These are phyloP conservation scores for Solanum lignicaule DNA, from an alignment of 257 asterid genomes.

Conservation along the genomic window DNA sequence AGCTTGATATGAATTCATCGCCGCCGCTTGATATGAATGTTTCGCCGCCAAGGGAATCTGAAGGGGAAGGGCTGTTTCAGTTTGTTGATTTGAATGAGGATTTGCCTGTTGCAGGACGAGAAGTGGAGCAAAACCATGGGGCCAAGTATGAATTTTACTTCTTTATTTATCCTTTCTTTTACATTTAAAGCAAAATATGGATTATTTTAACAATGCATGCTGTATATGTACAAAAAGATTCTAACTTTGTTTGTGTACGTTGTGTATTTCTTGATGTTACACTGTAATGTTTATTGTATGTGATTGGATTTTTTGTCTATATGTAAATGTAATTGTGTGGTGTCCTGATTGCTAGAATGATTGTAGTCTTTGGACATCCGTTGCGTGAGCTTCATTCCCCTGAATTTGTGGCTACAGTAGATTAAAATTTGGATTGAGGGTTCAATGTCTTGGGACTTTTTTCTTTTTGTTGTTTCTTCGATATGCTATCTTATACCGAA, in stretches of 20 bases:
- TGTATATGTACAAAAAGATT: background rate
- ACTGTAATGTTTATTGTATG: background rate
- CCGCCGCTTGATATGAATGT: slow-evolving; percentile 26
- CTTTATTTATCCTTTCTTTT: background rate
- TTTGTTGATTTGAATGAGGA: slow-evolving; percentile 15
- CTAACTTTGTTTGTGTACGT: background rate
- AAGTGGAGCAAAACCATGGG: slow-evolving; percentile 11
- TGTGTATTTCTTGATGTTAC: background rate
- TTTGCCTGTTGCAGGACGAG: slow-evolving; percentile 22
- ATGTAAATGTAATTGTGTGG: background rate
- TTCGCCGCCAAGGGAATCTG: slow-evolving; percentile 60
- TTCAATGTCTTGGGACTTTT: background rate
- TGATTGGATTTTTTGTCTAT: background rate
- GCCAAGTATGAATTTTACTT: slow-evolving; percentile 41
- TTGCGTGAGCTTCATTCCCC: background rate
- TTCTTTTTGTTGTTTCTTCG: background rate
- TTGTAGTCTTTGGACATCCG: background rate
- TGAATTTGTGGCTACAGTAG: background rate
- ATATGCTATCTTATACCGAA: background rate
- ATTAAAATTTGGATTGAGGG: background rate
- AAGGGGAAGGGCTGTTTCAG: slow-evolving; percentile 5
- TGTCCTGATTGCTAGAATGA: background rate
- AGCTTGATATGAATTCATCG: slow-evolving; percentile 46
- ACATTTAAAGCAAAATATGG: background rate
- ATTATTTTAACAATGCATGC: background rate